Evolutionary conservation across 352 stramenopile genomes (phyloP), one percentile per base, ranked within the genome.

Genomic region (Phytopythium boreale): DNA sequence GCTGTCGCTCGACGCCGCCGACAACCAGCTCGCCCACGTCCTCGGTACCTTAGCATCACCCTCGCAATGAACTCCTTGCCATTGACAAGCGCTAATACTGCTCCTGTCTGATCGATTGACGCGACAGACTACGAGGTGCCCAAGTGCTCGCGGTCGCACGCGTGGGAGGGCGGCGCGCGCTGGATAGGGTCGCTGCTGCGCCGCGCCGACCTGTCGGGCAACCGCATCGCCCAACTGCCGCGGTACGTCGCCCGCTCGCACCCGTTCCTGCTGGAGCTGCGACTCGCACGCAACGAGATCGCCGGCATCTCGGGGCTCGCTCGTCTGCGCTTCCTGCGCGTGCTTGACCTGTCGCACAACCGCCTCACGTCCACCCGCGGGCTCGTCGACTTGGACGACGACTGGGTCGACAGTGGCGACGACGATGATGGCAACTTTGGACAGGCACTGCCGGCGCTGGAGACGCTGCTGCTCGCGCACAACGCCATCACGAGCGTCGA

Each of bases 261-360:
- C 43, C 79, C 76, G 26, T 93, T 90, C 55, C 59, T 93, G 12
- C 70, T 85, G 41, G 82, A 93, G 68, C 72, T 93, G 17, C 56
- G 76, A 17, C 64, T 93, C 20, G 71, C 79, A 10, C 71, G 89
- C 51, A 92, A 93, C 51, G 53, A 65, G 6, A 86, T 92, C 47
- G 63, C 63, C 9, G 71, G 75, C 11, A 79, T 92, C 19, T 68
- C 77, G 7, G 79, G 84, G 11, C 60, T 93, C 43, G 62, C 72
- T 19, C 55, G 71, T 8, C 67, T 93, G 26, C 77, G 77, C 9
- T 92, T 89, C 60, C 67, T 93, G 27, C 79, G 84, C 22, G 63
- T 90, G 17, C 56, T 93, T 7, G 81, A 92, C 56, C 69, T 93
- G 3, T 92, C 84, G 19, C 68, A 89, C 70, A 93, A 93, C 49